Evolutionary conservation across 352 stramenopile species (phyloP).

Genomic region (Phytophthora citricola): DNA sequence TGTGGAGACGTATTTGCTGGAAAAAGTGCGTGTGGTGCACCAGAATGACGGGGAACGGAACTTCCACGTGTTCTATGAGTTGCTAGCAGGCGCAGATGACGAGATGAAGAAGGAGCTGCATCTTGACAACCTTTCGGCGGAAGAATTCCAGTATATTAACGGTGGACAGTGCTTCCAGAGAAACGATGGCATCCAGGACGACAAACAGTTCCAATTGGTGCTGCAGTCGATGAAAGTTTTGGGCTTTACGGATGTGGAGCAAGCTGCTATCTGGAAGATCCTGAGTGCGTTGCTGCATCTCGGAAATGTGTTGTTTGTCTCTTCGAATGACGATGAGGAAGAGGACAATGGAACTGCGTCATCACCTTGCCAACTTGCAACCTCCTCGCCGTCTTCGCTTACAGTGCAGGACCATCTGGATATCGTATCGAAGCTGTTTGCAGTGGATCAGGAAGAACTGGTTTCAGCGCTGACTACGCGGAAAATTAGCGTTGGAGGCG

Average conservation of each 20-base stretch:
- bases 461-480: constrained; percentile 62
- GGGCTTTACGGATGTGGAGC: constrained; percentile 69
- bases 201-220: constrained; percentile 66
- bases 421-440: constrained; percentile 50
- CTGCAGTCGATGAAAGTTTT: constrained; percentile 76
- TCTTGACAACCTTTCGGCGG: constrained; percentile 41
- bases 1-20: constrained; percentile 92
- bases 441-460: constrained; percentile 54
- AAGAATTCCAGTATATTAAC: constrained; percentile 76
- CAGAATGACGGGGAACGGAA: constrained; percentile 78
- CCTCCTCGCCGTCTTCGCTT: constrained; percentile 42
- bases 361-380: constrained; percentile 47
- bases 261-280: constrained; percentile 70
- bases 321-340: constrained; percentile 62
- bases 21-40: constrained; percentile 92
- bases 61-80: constrained; percentile 87
- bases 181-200: constrained; percentile 73
- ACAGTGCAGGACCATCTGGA: constrained; percentile 49
- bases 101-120: constrained; percentile 50
- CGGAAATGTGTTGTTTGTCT: constrained; percentile 79
- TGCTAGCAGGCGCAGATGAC: constrained; percentile 62
- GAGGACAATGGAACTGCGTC: constrained; percentile 47
- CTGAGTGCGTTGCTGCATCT: constrained; percentile 82
- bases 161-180: constrained; percentile 69
- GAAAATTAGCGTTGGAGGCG: constrained; percentile 75